Evolutionary conservation across 495 filamentous ascomycete genomes (phyloP), one percentile per base, ranked within the genome.

Genomic region (Penicillium turbatum): DNA sequence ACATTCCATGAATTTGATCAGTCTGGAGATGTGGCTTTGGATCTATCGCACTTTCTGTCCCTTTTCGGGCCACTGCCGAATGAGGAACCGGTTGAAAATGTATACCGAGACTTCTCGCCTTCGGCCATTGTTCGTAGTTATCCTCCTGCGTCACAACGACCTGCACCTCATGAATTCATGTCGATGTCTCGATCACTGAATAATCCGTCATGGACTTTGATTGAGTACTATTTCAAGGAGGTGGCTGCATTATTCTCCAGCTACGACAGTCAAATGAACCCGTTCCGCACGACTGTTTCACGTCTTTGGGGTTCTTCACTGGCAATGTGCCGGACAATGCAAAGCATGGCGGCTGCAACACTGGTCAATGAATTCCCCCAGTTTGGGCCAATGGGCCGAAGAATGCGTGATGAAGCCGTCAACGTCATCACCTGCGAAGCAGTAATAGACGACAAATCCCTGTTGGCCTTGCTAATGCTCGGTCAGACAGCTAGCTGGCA

Each of bases 171-270:
- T 10, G 61, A 69, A 44, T 54, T 69, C 24, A 63, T 62, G 34
- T 68, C 72, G 1, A 73, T 75, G 16, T 63, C 71, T 4, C 69
- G 66, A 19, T 56, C 69, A 1, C 36, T 75, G 50, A 74, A 78
- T 32, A 76, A 77, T 43, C 70, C 77, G 26, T 78, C 73, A 37
- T 79, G 76, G 61, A 79, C 79, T 10, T 66, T 83, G 5, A 77
- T 83, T 6, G 79, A 83, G 43, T 82, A 83, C 57, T 83, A 83
- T 48, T 83, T 83, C 67, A 79, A 78, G 55, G 78, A 83, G 47
- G 79, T 83, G 8, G 78, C 76, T 10, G 74, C 74, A 4, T 54
- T 83, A 16, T 83, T 81, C 57, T 83, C 80, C 10, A 81, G 75
- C 48, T 83, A 81, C 57, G 80, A 83, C 56, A 79, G 78, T 32